Base-by-base conservation (phyloP, 805 yeast genomes). In the Wickerhamiella parazyma region DNA sequence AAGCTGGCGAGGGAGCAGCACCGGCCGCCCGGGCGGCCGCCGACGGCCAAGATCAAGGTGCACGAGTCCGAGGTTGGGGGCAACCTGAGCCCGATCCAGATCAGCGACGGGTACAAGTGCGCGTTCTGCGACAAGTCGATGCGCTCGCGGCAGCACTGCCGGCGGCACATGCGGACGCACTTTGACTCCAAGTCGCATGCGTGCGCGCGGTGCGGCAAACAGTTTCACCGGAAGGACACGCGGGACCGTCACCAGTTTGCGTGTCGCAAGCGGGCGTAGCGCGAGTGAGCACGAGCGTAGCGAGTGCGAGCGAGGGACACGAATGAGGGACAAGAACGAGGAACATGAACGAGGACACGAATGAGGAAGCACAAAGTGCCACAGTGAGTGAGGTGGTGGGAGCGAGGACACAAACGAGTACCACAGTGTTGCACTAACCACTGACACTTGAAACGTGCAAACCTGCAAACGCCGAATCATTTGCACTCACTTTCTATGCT, bases 131-230 rank as follows among this genome's bases (percentile, higher is more conserved):
- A 17, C 16, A n/a, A 21, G 20, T 19, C 33, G 2, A 33, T 24
- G 19, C 25, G n/a, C 26, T 21, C 34, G 9, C 28, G 39, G 16
- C 35, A 41, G 25, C 44, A 41, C 35, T 29, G 36, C 26, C 38
- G 52, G 46, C 43, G 53, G 4, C 53, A 50, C 37, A 48, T 50
- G 25, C n/a, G 42, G 28, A 28, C 35, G 34, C 53, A 50, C 26
- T 41, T 45, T 12, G 48, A 22, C 9, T 38, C 29, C 10, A 47
- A 49, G 44, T 49, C 52, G n/a, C 48, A 47, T 39, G 44, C 40
- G 20, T 49, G 52, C 40, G 19, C 39, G 5, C 44, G 45, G 16
- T 49, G 52, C 35, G 38, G 37, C 24, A 48, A 45, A 35, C 25
- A 36, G 34, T 49, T 47, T 33, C 45, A 48, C 3, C 45, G 52